Evolutionary conservation across 2,329 filamentous ascomycete species (phyloP).

Genomic region (Incumbomyces lentus): DNA sequence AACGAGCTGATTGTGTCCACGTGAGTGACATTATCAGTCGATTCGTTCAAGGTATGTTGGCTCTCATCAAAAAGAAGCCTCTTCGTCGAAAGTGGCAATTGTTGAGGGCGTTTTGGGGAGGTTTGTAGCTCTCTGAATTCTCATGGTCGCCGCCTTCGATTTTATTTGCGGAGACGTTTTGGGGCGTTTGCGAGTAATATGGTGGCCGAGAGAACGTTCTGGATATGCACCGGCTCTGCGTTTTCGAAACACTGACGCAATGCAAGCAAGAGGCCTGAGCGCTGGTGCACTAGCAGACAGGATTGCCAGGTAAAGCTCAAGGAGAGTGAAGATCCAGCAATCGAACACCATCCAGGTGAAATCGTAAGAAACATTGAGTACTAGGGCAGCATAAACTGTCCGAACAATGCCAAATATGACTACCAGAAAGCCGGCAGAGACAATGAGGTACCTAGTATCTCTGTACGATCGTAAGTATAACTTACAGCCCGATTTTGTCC

Average conservation of each 20-base stretch:
- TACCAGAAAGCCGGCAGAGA: conserved; percentile 18
- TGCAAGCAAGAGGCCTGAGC: conserved; percentile 21
- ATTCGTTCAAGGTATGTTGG: no score
- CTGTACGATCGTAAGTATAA: background rate
- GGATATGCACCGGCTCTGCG: background rate
- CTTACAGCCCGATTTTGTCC: conserved; percentile 15
- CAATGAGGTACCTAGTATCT: conserved; percentile 11
- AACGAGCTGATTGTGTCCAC: no score
- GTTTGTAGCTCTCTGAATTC: no score
- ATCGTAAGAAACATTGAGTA: conserved; percentile 18
- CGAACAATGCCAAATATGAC: conserved; percentile 17
- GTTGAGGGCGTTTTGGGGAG: no score
- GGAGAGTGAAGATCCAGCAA: conserved; percentile 22
- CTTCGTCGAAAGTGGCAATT: no score
- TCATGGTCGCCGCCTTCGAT: no score
- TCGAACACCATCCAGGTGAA: conserved; percentile 16
- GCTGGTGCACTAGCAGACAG: conserved; percentile 25
- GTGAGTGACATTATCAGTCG: no score
- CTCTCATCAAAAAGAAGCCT: no score
- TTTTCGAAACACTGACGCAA: background rate
- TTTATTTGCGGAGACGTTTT: no score
- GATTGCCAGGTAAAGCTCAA: conserved; percentile 24
- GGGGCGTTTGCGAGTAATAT: background rate
- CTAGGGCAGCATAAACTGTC: conserved; percentile 12
- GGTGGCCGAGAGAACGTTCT: background rate